Conservation (phyloP, 768 basidiomycete genomes). For the Tricholomella constricta region DNA sequence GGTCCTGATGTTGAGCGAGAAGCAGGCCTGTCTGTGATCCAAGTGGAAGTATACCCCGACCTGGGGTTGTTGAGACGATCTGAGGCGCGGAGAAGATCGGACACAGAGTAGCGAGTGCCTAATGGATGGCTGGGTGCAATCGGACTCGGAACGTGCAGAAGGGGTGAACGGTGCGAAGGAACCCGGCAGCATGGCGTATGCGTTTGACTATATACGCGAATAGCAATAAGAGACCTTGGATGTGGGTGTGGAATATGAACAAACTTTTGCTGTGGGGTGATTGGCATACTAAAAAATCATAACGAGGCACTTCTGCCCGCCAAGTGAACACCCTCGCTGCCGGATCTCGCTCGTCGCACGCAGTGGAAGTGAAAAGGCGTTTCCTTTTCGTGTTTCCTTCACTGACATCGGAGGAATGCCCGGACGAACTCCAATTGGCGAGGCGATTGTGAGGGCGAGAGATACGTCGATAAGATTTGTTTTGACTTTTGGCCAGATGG, state of each 20-base stretch:
- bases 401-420: constrained; percentile 1
- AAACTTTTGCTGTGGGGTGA: constrained; percentile 6
- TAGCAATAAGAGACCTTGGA: neutral
- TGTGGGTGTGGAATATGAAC: neutral
- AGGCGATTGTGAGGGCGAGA: neutral
- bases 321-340: neutral
- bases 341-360: neutral
- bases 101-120: neutral
- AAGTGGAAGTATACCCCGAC: neutral
- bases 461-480: neutral
- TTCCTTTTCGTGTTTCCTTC: neutral
- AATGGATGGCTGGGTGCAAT: neutral
- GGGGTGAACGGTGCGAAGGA: neutral
- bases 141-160: neutral
- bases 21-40: neutral
- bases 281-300: neutral
- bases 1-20: constrained; percentile 16
- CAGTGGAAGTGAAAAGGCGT: neutral
- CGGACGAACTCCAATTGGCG: neutral
- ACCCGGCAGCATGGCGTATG: neutral
- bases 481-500: neutral
- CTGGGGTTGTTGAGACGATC: neutral
- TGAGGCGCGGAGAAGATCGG: constrained; percentile 8
- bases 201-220: neutral
- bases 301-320: neutral